Base-by-base conservation (phyloP, 345 rosid genomes). In the Bretschneidera sinensis region DNA sequence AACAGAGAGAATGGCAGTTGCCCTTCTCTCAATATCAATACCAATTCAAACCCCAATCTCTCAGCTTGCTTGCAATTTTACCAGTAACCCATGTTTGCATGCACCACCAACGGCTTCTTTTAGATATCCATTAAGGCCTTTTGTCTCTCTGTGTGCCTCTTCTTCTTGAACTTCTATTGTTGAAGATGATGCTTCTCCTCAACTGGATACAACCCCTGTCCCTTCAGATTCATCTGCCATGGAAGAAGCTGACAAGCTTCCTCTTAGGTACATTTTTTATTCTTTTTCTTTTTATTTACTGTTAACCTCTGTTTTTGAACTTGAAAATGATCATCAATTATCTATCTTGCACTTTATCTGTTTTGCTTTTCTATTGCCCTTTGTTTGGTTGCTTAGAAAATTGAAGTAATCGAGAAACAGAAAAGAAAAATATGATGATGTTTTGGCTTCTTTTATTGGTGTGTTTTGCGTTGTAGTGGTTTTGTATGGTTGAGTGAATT, bases 151-250 rank as follows among this genome's bases (percentile, higher is more conserved):
- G 24, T 79, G 78, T 55, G 59, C 85, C 23, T 20, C 81, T 22
- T 70, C 83, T 62, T 71, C 89, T 55, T 49, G 79, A 9, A 47
- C 80, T 17, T 35, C 77, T 52, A 66, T 80, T 61, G 70, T 62
- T 17, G 70, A 71, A 52, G 83, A 77, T 49, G 81, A 73, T 0
- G 60, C 64, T 47, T 21, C 68, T 47, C 66, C 68, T 17, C 39
- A 75, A 17, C n/a, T n/a, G n/a, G 74, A 63, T 59, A 17, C 69
- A 18, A 45, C 56, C 51, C 59, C 76, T 45, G 21, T 51, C 47
- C 79, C 49, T 34, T 54, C 69, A 48, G 61, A 67, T n/a, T n/a
- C n/a, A 51, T 57, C 80, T 63, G 33, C 65, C 39, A 10, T 45
- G 13, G 20, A 56, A 45, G 68, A 60, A 13, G 58, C 72, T 25